Percentiles rank a stretch among this genome's conserved stretches.
These are phyloP conservation scores for Beta lomatogona DNA, from an alignment of 179 eudicot genomes.

Conservation along the genomic window DNA sequence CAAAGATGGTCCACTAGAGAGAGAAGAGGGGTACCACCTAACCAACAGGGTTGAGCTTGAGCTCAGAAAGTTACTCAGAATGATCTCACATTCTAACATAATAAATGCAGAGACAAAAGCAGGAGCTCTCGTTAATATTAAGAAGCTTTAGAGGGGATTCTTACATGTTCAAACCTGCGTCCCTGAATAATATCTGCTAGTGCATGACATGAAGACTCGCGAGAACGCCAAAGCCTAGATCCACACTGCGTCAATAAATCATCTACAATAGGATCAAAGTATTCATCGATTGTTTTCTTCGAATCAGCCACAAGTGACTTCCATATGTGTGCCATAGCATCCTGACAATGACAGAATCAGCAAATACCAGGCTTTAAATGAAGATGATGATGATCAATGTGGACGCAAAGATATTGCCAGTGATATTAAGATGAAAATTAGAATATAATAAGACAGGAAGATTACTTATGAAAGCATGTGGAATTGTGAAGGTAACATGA, in stretches of 20 bases:
- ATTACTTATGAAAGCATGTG: background rate
- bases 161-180: conserved; percentile 86
- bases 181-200: conserved; percentile 94
- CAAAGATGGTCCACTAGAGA: background rate
- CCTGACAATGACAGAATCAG: conserved; percentile 48
- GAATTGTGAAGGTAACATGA: background rate
- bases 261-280: conserved; percentile 72
- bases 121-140: background rate
- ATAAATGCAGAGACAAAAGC: background rate
- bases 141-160: conserved; percentile 7
- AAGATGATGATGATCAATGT: conserved; percentile 9
- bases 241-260: conserved; percentile 85
- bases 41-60: background rate
- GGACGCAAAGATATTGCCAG: background rate
- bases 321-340: conserved; percentile 98
- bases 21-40: conserved; percentile 5
- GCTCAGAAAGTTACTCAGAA: background rate
- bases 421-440: background rate
- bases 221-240: conserved; percentile 98
- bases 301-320: conserved; percentile 89
- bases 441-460: conserved; percentile 1
- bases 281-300: conserved; percentile 77
- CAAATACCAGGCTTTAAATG: background rate
- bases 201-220: conserved; percentile 97
- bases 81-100: background rate